Evolutionary conservation across 352 stramenopile genomes (phyloP), one percentile per base, ranked within the genome.

Genomic region (Phytophthora capsici): DNA sequence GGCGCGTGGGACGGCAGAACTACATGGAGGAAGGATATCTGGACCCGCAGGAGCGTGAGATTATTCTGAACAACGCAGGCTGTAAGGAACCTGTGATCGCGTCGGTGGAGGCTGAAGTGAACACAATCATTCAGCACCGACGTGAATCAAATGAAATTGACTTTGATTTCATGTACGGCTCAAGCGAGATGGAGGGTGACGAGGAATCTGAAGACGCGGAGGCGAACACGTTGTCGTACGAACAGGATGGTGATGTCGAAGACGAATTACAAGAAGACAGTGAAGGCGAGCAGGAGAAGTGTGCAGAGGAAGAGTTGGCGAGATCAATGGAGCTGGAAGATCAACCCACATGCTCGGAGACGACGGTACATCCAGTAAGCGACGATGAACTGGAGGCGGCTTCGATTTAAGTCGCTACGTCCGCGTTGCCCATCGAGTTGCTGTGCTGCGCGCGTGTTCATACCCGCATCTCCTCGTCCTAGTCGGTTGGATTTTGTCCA

Each of bases 21-120:
- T 94, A 94, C 65, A 94, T 94, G 86, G 86, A 94, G 59, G 81
- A 94, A 71, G 86, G 86, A 0, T 94, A 93, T 70, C 57, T 94
- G 55, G 83, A 94, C 62, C 84, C 84, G 2, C 65, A 86, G 41
- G 86, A 94, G 69, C 75, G 86, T 44, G 86, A 89, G 49, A 56
- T 76, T 46, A 94, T 94, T 57, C 71, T 94, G 8, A 90, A 80
- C 32, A 90, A 90, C 23, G 84, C 84, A 23, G 86, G 86, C n/a
- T 94, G 82, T 49, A 80, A 84, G 17, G 80, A 90, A 48, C 78
- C 82, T 12, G 77, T 79, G 25, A 89, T 94, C 50, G 73, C 79
- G 19, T 80, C 70, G n/a, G 86, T 92, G 34, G 84, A 93, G 59
- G 86, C 82, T 17, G 84, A 94, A 44, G 80, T 94, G 70, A 94